Percentiles rank a stretch among this genome's conserved stretches.
Evolutionary conservation across 1,284 basidiomycete genomes (phyloP).

Genomic region (Megacollybia platyphylla): DNA sequence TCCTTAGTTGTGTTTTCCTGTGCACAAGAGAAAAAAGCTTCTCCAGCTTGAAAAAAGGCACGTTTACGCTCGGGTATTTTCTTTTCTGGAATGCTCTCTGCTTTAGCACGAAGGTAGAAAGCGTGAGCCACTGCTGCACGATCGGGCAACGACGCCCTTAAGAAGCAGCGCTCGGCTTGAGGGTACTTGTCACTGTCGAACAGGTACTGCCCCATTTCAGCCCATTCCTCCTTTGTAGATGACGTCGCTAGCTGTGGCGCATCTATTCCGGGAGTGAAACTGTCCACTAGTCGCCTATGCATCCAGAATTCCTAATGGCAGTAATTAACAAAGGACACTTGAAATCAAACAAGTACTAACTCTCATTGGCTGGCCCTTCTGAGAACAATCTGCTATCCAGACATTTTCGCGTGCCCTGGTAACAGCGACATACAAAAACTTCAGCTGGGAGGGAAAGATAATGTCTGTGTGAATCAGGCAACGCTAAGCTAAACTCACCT

Average conservation of each 20-base stretch:
- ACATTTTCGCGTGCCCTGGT: slow-evolving; percentile 56
- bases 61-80: slow-evolving; percentile 10
- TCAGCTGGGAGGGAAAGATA: slow-evolving; percentile 28
- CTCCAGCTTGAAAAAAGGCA: slow-evolving; percentile 32
- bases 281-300: slow-evolving; percentile 25
- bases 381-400: slow-evolving; percentile 54
- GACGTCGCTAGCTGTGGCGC: slow-evolving; percentile 35
- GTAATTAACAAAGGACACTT: background rate
- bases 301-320: slow-evolving; percentile 34
- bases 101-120: slow-evolving; percentile 20
- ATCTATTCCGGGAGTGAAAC: slow-evolving; percentile 25
- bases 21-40: slow-evolving; percentile 33
- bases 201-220: slow-evolving; percentile 29
- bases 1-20: slow-evolving; percentile 12
- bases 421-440: slow-evolving; percentile 58
- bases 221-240: slow-evolving; percentile 44
- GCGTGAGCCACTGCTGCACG: slow-evolving; percentile 30
- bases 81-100: slow-evolving; percentile 5
- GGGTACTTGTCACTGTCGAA: slow-evolving; percentile 43
- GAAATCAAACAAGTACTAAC: slow-evolving; percentile 18
- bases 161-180: slow-evolving; percentile 52
- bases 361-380: slow-evolving; percentile 42
- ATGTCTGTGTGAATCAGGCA: background rate
- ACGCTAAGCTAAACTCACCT: slow-evolving; percentile 22
- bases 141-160: slow-evolving; percentile 31